Evolutionary conservation across 2,329 filamentous ascomycete species (phyloP), one percentile per base, ranked within the genome.

Genomic region (Aspergillus sp.): DNA sequence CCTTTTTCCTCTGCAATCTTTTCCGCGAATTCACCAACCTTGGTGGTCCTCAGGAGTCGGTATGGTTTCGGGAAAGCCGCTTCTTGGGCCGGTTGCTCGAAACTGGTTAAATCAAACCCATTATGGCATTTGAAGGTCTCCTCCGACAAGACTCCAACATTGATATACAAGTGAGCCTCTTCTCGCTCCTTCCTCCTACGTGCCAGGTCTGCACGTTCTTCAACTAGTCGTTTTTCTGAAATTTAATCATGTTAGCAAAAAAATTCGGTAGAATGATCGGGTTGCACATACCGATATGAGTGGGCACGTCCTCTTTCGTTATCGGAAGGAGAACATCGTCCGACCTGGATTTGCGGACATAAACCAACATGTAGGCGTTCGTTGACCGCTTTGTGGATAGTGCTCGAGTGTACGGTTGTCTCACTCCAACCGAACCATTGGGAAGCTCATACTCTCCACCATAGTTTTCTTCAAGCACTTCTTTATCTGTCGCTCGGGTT

Each of bases 351-450:
- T 96, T 90, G 45, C 95, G 88, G 63, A 99, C 91, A 71, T 99
- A 99, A 2, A 99, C 96, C 80, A 99, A 78, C 95, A 99, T 99
- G 80, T 99, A 99, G 5, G 95, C 96, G 73, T 93, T 99, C 83
- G 88, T 89, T 2, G 85, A 88, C 47, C 85, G 80, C 67, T 89
- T 89, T 3, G 84, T 82, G 3, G 85, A 87, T 72, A 84, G 81
- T 18, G 83, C 83, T 39, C 85, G 77, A 9, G 85, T 85, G 66
- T 87, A 88, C 2, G 85, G 86, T 65, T 88, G 88, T 55, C 85
- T 80, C 56, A 85, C 81, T 49, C 81, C 82, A 34, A 75, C 63
- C n/a, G 78, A 77, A 7, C 85, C 85, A 59, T 87, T 86, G 8
- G 77, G 72, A 47, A 82, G 77, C 53, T 82, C 72, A 70, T 92